Percentiles rank a stretch among this genome's conserved stretches.
Evolutionary conservation across 495 filamentous ascomycete species (phyloP).

Genomic region (Cetradonia linearis): DNA sequence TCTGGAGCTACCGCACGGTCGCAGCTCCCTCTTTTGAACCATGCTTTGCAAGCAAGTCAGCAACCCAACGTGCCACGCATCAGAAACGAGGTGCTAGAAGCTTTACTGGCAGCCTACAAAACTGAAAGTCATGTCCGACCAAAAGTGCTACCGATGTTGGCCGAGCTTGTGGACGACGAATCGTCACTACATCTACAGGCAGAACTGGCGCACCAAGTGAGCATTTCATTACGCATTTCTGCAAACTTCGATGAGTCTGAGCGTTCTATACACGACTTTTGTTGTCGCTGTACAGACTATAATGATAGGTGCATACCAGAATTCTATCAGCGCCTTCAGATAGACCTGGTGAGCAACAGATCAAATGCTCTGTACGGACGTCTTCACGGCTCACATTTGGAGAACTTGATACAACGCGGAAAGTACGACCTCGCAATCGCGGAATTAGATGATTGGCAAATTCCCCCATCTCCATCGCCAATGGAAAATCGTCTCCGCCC

Average conservation of each 20-base stretch:
- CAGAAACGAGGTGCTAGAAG: background rate
- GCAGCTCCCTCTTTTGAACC: too few relatives aligned
- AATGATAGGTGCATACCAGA: background rate
- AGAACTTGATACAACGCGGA: background rate
- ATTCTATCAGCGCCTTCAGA: background rate
- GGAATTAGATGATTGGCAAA: background rate
- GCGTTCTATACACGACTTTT: background rate
- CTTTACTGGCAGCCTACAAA: background rate
- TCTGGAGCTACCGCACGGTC: too few relatives aligned
- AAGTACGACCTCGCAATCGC: background rate
- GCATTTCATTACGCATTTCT: background rate
- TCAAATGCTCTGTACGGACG: background rate
- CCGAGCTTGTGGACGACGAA: constrained; percentile 8
- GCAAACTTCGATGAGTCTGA: background rate
- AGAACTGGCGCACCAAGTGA: background rate
- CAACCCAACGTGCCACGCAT: too few relatives aligned
- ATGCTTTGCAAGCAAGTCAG: too few relatives aligned
- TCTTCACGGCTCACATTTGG: background rate
- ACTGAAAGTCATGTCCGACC: background rate
- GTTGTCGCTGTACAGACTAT: background rate
- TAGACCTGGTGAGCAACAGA: background rate
- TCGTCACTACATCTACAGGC: background rate
- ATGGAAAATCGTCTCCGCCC: background rate
- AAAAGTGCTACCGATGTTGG: too few relatives aligned
- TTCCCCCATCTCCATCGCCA: background rate